Evolutionary conservation across 139 green algal species (phyloP).

Genomic region (Dunaliella primolecta): DNA sequence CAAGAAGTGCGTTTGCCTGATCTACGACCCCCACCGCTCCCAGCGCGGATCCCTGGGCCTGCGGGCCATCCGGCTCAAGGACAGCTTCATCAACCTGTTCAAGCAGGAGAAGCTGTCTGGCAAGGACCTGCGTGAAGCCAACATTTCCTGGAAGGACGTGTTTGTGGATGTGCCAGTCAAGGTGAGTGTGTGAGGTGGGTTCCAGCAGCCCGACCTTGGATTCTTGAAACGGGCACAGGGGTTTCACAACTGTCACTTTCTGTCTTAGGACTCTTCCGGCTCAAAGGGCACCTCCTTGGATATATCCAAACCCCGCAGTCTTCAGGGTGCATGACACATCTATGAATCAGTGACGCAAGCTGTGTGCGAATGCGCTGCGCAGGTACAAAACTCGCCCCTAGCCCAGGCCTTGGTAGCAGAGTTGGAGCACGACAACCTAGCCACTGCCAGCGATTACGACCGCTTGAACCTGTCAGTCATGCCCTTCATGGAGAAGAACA

Average conservation of each 20-base stretch:
- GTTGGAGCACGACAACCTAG: slow-evolving; percentile 44
- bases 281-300: no score
- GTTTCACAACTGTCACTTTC: no score
- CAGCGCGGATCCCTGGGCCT: slow-evolving; percentile 55
- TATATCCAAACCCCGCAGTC: no score
- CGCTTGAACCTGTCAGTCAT: slow-evolving; percentile 72
- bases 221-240: background rate
- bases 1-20: slow-evolving; percentile 90
- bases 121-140: slow-evolving; percentile 68
- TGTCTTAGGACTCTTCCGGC: no score
- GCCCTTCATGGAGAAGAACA: slow-evolving; percentile 83
- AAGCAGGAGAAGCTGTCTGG: slow-evolving; percentile 55
- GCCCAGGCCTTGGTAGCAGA: slow-evolving; percentile 76
- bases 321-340: no score
- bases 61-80: slow-evolving; percentile 84
- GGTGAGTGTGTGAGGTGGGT: slow-evolving; percentile 27
- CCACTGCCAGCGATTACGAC: slow-evolving; percentile 62
- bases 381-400: slow-evolving; percentile 80
- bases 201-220: background rate
- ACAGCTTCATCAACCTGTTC: slow-evolving; percentile 89
- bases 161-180: slow-evolving; percentile 95
- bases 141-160: slow-evolving; percentile 83
- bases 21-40: slow-evolving; percentile 83
- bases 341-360: no score
- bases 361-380: slow-evolving; percentile 3